These are phyloP conservation scores for Nitzschia sp. DNA, from an alignment of 108 stramenopile species.

Conservation along the genomic window DNA sequence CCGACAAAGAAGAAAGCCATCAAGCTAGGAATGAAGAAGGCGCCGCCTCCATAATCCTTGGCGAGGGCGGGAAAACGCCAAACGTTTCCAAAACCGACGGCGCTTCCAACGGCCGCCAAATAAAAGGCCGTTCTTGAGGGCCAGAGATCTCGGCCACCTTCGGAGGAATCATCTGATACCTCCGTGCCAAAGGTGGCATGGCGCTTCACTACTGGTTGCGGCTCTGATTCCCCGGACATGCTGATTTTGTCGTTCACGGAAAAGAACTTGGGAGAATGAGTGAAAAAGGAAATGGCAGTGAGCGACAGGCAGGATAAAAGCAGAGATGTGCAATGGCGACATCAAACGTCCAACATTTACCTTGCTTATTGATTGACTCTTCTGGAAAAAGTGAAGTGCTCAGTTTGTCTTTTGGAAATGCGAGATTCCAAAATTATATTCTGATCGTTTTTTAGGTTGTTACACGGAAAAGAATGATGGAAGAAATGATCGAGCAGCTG, in stretches of 20 bases:
- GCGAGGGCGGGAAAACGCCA: slow-evolving; percentile 75
- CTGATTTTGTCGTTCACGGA: background rate
- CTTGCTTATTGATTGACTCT: no score
- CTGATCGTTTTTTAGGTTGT: no score
- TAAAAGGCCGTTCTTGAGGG: slow-evolving; percentile 55
- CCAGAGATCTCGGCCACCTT: slow-evolving; percentile 35
- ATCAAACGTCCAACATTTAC: no score
- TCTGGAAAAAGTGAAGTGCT: no score
- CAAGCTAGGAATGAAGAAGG: slow-evolving; percentile 47
- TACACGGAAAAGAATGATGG: no score
- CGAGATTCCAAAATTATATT: no score
- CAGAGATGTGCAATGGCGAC: no score
- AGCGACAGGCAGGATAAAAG: no score
- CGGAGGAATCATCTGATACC: background rate
- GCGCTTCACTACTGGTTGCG: background rate
- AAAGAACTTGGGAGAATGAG: no score
- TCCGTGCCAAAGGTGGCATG: slow-evolving; percentile 15
- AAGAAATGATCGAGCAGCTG: no score
- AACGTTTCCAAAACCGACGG: slow-evolving; percentile 74
- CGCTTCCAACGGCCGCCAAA: slow-evolving; percentile 55
- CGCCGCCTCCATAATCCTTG: slow-evolving; percentile 62
- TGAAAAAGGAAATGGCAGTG: no score
- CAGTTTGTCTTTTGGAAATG: no score
- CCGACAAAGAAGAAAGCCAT: slow-evolving; percentile 65
- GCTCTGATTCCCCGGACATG: background rate